Percentiles rank a stretch among this genome's conserved stretches.
phyloP scores from a whole-genome alignment of 1,284 basidiomycete species.

The Rhodotorula sp. region DNA sequence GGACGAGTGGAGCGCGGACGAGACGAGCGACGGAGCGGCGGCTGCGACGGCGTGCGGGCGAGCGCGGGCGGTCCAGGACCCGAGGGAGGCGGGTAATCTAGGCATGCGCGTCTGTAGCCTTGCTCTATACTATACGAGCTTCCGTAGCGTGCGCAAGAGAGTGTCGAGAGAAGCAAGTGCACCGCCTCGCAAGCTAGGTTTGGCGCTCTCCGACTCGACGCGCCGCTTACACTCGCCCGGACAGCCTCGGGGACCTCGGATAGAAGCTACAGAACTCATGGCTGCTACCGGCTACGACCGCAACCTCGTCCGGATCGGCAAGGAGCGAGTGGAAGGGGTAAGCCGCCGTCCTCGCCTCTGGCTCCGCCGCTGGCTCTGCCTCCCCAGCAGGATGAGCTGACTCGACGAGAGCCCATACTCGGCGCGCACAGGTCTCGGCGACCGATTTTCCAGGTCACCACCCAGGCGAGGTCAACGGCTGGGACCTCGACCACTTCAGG shows the following conservation, averaged over 20 bases:
- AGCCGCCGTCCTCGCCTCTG: background rate
- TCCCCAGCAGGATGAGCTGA: too few species aligned
- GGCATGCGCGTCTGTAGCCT: background rate
- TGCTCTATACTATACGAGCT: background rate
- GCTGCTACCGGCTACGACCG: slow-evolving; percentile 14
- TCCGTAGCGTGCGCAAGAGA: background rate
- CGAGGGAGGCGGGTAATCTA: background rate
- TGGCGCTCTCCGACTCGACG: background rate
- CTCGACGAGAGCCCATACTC: background rate
- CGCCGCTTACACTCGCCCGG: too few species aligned
- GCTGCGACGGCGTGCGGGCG: background rate
- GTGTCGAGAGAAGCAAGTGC: background rate
- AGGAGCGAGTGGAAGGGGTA: slow-evolving; percentile 40
- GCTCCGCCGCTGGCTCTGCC: too few species aligned
- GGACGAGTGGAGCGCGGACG: slow-evolving; percentile 21
- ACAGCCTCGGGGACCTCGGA: background rate
- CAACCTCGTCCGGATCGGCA: slow-evolving; percentile 35
- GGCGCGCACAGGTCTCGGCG: slow-evolving; percentile 62
- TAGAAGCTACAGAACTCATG: background rate
- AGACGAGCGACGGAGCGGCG: background rate
- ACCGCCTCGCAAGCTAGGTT: background rate
- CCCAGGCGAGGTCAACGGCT: slow-evolving; percentile 76
- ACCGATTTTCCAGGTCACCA: slow-evolving; percentile 85
- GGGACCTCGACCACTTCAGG: slow-evolving; percentile 73
- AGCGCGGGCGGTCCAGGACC: background rate